phyloP scores from a whole-genome alignment of 1,284 basidiomycete genomes.

The Ganoderma resinaceum region DNA sequence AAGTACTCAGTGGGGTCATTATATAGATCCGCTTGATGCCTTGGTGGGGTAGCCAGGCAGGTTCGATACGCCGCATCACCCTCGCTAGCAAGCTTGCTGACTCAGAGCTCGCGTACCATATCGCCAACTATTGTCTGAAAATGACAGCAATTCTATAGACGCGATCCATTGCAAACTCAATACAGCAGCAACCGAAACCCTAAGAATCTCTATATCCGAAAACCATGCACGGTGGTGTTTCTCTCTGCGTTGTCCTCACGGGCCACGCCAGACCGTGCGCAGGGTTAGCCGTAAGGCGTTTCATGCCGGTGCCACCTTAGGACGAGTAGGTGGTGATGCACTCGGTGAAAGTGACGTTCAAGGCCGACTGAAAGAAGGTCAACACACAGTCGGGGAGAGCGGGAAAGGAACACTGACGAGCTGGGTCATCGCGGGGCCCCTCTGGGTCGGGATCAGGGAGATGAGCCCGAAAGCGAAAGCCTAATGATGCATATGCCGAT shows the following conservation, averaged over 20 bases:
- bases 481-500: not conserved
- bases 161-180: not conserved
- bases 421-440: conserved; percentile 1
- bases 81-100: too few species aligned
- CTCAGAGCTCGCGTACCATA: too few species aligned
- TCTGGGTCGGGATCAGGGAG: conserved; percentile 10
- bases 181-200: not conserved
- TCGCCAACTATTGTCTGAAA: not conserved
- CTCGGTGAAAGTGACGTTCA: conserved; percentile 5
- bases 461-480: conserved; percentile 5
- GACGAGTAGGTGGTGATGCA: conserved; percentile 4
- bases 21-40: too few species aligned
- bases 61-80: too few species aligned
- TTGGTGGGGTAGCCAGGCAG: too few species aligned
- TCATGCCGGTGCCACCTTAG: not conserved
- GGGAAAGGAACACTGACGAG: not conserved
- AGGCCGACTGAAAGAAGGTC: not conserved
- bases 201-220: not conserved
- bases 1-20: too few species aligned
- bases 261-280: conserved; percentile 2
- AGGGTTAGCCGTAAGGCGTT: not conserved
- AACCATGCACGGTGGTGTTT: not conserved
- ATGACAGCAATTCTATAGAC: not conserved
- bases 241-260: not conserved
- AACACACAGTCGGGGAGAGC: not conserved